phyloP scores from a whole-genome alignment of 2,329 filamentous ascomycete species.

The Chrysoporthe puriensis region DNA sequence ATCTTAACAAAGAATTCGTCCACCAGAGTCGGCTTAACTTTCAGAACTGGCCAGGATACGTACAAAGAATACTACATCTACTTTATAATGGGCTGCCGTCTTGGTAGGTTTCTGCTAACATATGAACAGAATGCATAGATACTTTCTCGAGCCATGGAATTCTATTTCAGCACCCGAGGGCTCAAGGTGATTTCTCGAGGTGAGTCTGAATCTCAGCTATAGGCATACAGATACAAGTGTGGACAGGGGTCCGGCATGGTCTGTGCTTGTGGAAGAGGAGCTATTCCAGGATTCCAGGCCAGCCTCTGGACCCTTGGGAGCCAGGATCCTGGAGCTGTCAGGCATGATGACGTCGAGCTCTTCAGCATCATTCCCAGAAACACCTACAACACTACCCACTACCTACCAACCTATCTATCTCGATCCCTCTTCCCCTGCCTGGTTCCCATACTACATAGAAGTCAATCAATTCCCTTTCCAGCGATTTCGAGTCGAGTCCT shows the following conservation, averaged over 20 bases:
- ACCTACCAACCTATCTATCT: not conserved
- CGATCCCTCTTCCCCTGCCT: not conserved
- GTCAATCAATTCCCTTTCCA: slow-evolving; percentile 12
- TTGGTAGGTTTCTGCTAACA: too few relatives aligned
- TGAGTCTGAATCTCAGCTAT: not conserved
- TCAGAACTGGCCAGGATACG: not conserved
- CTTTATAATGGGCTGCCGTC: not conserved
- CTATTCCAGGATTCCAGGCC: slow-evolving; percentile 1
- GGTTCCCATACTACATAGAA: not conserved
- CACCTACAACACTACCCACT: not conserved
- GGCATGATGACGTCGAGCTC: slow-evolving; percentile 12
- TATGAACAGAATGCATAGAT: not conserved
- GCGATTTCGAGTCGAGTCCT: not conserved
- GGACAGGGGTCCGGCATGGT: not conserved
- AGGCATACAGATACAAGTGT: not conserved
- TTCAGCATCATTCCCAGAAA: slow-evolving; percentile 1
- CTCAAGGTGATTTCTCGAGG: slow-evolving; percentile 8
- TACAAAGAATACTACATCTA: not conserved
- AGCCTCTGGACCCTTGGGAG: not conserved
- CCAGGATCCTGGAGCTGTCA: not conserved
- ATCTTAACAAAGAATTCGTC: not conserved
- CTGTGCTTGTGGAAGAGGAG: not conserved
- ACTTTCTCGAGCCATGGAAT: not conserved
- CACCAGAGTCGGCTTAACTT: not conserved
- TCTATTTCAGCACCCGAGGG: not conserved